phyloP scores from a whole-genome alignment of 805 yeast genomes.

The Zygoascus bituminiphila region DNA sequence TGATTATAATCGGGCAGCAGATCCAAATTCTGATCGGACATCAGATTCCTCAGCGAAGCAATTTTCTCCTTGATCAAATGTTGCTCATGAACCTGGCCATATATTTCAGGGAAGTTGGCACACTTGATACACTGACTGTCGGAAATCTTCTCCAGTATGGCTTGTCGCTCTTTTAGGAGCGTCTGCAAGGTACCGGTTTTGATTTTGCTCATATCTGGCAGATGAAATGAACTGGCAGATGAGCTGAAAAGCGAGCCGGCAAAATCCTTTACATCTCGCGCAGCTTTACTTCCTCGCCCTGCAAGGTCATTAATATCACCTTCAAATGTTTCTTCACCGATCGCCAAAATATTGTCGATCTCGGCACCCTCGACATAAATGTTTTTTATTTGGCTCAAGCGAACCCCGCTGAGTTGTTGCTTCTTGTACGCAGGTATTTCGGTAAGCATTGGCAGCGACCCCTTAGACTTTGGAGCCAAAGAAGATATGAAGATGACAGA shows the following conservation, averaged over 20 bases:
- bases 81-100: constrained; percentile 38
- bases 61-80: constrained; percentile 43
- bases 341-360: neutral
- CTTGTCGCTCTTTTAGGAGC: constrained; percentile 32
- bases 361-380: neutral
- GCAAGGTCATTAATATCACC: neutral
- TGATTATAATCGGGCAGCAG: constrained; percentile 90
- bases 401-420: neutral
- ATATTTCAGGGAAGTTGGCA: constrained; percentile 37
- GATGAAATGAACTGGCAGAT: neutral
- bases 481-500: neutral
- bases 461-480: neutral
- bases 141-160: constrained; percentile 28
- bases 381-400: neutral
- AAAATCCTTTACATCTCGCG: neutral
- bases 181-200: constrained; percentile 33
- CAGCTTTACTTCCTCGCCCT: neutral
- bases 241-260: neutral
- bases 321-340: neutral
- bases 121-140: constrained; percentile 29
- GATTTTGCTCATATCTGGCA: constrained; percentile 19
- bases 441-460: neutral
- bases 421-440: neutral
- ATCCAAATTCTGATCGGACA: constrained; percentile 84
- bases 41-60: constrained; percentile 45